phyloP scores from a whole-genome alignment of 768 basidiomycete genomes.

The Rhodocollybia butyracea region DNA sequence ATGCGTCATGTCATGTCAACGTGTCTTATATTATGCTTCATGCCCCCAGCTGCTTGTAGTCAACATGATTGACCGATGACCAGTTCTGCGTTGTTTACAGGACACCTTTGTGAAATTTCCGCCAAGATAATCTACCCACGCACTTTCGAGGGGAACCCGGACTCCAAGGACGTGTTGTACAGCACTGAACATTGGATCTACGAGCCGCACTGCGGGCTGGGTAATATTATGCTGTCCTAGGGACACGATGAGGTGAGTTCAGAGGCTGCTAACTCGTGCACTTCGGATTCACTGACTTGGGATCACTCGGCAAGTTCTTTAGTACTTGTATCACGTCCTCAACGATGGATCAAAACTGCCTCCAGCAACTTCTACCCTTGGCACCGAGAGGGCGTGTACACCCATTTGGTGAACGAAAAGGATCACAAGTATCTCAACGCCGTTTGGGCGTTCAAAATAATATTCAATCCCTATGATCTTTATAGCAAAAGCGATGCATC shows the following conservation, averaged over 20 bases:
- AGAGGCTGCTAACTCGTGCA: slow-evolving; percentile 9
- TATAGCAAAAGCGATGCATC: slow-evolving; percentile 86
- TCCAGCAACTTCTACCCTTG: slow-evolving; percentile 88
- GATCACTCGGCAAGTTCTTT: not conserved
- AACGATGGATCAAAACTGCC: slow-evolving; percentile 78
- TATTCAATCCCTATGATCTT: slow-evolving; percentile 93
- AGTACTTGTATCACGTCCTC: slow-evolving; percentile 84
- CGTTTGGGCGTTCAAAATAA: slow-evolving; percentile 80
- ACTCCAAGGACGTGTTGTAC: slow-evolving; percentile 60
- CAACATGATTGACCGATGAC: not conserved
- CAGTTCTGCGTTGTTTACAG: slow-evolving; percentile 21
- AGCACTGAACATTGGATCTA: slow-evolving; percentile 76
- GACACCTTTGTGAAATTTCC: slow-evolving; percentile 79
- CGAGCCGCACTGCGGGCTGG: slow-evolving; percentile 73
- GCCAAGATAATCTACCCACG: slow-evolving; percentile 81
- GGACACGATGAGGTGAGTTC: slow-evolving; percentile 86
- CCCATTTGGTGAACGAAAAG: slow-evolving; percentile 71
- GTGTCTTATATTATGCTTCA: too few relatives aligned
- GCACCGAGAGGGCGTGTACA: slow-evolving; percentile 88
- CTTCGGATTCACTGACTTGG: not conserved
- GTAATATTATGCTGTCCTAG: slow-evolving; percentile 87
- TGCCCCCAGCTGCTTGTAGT: too few relatives aligned
- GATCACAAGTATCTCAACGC: slow-evolving; percentile 65
- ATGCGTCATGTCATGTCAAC: too few relatives aligned
- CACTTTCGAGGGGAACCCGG: slow-evolving; percentile 74